Conservation (phyloP, 306 rosid genomes). For the Argentina anserina region DNA sequence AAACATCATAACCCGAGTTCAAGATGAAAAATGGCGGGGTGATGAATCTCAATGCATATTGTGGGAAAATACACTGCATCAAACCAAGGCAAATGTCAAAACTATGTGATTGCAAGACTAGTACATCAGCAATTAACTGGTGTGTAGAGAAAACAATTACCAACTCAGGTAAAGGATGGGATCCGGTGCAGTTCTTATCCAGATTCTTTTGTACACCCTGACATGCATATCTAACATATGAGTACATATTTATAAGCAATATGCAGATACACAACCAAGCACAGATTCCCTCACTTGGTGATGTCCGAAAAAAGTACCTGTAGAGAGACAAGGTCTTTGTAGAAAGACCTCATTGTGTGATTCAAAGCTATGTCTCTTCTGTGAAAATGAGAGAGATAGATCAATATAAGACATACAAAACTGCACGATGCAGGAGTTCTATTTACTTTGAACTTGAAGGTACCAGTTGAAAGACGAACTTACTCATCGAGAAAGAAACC, state of each 20-base stretch:
- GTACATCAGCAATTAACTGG: neutral
- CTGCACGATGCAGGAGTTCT: neutral
- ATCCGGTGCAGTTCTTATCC: slow-evolving; percentile 52
- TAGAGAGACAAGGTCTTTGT: slow-evolving; percentile 53
- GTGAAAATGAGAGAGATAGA: slow-evolving; percentile 13
- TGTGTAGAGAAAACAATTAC: slow-evolving; percentile 17
- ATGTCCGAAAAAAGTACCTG: slow-evolving; percentile 50
- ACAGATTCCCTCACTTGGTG: neutral
- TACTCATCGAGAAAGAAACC: slow-evolving; percentile 83
- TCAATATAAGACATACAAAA: neutral
- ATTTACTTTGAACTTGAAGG: slow-evolving; percentile 3
- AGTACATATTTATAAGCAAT: neutral
- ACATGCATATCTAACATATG: slow-evolving; percentile 19
- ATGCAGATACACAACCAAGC: neutral
- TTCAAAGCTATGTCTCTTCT: slow-evolving; percentile 69
- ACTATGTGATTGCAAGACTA: neutral
- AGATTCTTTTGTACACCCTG: slow-evolving; percentile 65
- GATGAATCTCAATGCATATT: slow-evolving; percentile 52
- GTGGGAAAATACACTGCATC: slow-evolving; percentile 79
- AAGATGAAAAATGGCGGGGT: slow-evolving; percentile 62
- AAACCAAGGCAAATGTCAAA: slow-evolving; percentile 23
- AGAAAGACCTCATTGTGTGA: slow-evolving; percentile 60
- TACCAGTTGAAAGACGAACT: slow-evolving; percentile 10
- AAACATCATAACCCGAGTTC: slow-evolving; percentile 72
- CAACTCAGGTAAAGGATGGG: slow-evolving; percentile 50